Evolutionary conservation across 2,329 filamentous ascomycete genomes (phyloP).

Genomic region (Fragosphaeria purpurea): DNA sequence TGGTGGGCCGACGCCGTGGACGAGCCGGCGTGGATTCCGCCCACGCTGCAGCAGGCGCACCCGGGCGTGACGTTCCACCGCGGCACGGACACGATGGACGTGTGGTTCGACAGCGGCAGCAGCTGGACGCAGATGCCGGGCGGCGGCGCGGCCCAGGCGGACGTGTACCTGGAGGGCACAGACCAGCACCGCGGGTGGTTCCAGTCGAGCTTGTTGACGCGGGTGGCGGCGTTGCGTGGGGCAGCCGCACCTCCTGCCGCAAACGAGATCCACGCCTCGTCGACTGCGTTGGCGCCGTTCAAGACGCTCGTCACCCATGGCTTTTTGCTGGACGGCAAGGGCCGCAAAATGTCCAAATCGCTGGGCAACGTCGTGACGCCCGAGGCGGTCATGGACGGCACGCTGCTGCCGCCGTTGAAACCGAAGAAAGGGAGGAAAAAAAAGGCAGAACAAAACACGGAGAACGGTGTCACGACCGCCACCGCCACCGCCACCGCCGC

Average conservation of each 20-base stretch:
- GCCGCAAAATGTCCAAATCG: conserved; percentile 99
- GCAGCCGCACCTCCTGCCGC: too few relatives aligned
- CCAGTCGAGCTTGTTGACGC: conserved; percentile 86
- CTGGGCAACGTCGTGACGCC: conserved; percentile 81
- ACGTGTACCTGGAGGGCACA: conserved; percentile 87
- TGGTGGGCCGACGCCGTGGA: conserved; percentile 83
- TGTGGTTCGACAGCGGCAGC: conserved; percentile 97
- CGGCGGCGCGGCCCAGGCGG: conserved; percentile 41
- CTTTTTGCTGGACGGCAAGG: conserved; percentile 78
- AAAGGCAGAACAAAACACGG: conserved; percentile 12
- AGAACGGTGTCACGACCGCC: conserved; percentile 16
- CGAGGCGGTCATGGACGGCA: conserved; percentile 74
- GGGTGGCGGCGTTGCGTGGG: conserved; percentile 53
- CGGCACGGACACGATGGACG: conserved; percentile 94
- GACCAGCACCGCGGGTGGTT: conserved; percentile 99
- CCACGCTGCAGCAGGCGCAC: conserved; percentile 39
- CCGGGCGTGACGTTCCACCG: conserved; percentile 52
- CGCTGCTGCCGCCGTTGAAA: conserved; percentile 61
- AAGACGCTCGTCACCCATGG: conserved; percentile 88
- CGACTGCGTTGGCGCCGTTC: conserved; percentile 55
- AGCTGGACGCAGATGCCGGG: conserved; percentile 60
- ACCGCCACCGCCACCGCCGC: not conserved
- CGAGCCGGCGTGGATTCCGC: conserved; percentile 68
- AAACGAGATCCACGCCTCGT: not conserved
- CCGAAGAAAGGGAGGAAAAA: conserved; percentile 29